Conservation (phyloP, 2,329 filamentous ascomycete species). For the Ilyonectria sp. region DNA sequence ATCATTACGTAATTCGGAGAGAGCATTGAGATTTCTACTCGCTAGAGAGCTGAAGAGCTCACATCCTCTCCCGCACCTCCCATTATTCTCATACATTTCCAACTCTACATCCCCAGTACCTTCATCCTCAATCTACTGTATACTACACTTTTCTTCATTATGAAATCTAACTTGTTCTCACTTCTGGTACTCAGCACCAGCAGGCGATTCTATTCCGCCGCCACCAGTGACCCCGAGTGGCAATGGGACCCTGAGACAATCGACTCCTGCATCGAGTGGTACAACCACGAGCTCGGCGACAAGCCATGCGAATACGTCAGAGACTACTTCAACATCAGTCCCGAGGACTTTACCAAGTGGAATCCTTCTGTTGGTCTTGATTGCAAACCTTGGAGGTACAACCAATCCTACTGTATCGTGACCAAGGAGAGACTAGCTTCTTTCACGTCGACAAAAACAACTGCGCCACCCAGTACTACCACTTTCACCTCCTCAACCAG, state of each 20-base stretch:
- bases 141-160: not conserved
- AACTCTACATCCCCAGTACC: not conserved
- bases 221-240: not conserved
- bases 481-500: conserved; percentile 29
- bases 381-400: conserved; percentile 37
- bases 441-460: conserved; percentile 27
- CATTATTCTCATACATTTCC: not conserved
- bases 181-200: not conserved
- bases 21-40: not conserved
- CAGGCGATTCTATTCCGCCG: not conserved
- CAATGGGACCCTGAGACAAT: conserved; percentile 8
- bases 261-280: conserved; percentile 16
- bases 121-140: not conserved
- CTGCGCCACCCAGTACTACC: conserved; percentile 11
- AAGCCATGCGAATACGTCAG: conserved; percentile 30
- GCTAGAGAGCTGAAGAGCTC: not conserved
- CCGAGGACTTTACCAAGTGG: conserved; percentile 37
- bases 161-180: not conserved
- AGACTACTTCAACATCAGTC: conserved; percentile 29
- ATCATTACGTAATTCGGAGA: not conserved
- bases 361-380: conserved; percentile 44
- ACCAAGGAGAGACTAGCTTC: conserved; percentile 27
- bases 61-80: not conserved
- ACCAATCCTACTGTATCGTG: conserved; percentile 46
- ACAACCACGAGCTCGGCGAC: conserved; percentile 1